Conservation (phyloP, 768 basidiomycete species). For the Trametes sanguinea region DNA sequence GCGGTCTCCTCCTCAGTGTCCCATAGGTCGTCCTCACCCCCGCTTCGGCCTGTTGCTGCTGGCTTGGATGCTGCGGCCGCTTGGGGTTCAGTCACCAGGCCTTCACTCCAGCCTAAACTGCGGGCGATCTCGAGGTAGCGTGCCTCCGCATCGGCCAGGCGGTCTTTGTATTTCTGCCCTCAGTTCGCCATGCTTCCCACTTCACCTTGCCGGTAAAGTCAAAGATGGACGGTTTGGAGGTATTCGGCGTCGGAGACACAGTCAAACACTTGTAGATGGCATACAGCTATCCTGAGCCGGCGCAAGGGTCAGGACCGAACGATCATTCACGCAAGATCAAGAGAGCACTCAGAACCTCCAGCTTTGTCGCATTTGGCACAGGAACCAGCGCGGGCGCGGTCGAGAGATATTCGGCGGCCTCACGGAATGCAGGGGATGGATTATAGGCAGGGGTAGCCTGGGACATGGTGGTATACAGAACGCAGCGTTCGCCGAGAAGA, state of each 20-base stretch:
- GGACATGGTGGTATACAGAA: constrained; percentile 24
- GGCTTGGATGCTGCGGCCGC: neutral
- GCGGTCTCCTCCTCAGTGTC: constrained; percentile 39
- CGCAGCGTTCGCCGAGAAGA: constrained; percentile 4
- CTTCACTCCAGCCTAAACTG: constrained; percentile 67
- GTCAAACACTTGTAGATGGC: constrained; percentile 81
- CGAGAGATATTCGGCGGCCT: constrained; percentile 67
- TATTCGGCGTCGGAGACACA: constrained; percentile 53
- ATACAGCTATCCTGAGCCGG: constrained; percentile 59
- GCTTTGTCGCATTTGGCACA: constrained; percentile 63
- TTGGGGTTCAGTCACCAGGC: constrained; percentile 17
- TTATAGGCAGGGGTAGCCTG: constrained; percentile 24
- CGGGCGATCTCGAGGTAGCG: constrained; percentile 71
- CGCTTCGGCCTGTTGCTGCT: constrained; percentile 27
- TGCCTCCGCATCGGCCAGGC: constrained; percentile 51
- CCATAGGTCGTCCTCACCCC: constrained; percentile 41
- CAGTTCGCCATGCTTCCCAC: constrained; percentile 79
- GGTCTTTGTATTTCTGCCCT: constrained; percentile 48
- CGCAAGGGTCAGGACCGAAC: constrained; percentile 16
- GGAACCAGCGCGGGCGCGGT: constrained; percentile 52
- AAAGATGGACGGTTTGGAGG: constrained; percentile 70
- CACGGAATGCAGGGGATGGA: constrained; percentile 48
- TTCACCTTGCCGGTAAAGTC: constrained; percentile 81
- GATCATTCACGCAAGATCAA: constrained; percentile 15
- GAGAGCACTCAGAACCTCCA: constrained; percentile 59